Conservation (phyloP, 2,329 filamentous ascomycete species). For the Coniella lustricola region DNA sequence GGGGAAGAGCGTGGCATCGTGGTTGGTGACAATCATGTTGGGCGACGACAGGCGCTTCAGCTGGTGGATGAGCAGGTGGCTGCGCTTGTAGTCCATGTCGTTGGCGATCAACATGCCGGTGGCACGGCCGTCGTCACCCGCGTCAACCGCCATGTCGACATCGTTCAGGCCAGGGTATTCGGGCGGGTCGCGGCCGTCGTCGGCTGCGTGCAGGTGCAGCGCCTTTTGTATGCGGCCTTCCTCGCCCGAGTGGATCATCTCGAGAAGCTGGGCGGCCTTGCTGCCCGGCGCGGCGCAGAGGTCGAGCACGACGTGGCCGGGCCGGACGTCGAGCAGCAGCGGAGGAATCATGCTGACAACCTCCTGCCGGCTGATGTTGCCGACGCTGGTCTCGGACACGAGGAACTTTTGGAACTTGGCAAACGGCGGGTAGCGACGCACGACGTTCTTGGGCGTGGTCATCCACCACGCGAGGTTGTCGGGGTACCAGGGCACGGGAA, state of each 20-base stretch:
- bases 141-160: conserved; percentile 49
- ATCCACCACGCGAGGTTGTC: conserved; percentile 95
- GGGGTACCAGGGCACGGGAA: conserved; percentile 84
- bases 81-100: conserved; percentile 92
- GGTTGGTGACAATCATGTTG: conserved; percentile 94
- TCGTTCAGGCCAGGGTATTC: conserved; percentile 40
- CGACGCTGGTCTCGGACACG: conserved; percentile 92
- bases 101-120: conserved; percentile 93
- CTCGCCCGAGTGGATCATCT: conserved; percentile 89
- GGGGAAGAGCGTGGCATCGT: conserved; percentile 93
- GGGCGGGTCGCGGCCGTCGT: conserved; percentile 49
- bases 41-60: conserved; percentile 95
- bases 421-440: conserved; percentile 90
- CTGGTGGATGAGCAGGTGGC: conserved; percentile 95
- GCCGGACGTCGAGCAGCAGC: conserved; percentile 81
- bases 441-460: conserved; percentile 94
- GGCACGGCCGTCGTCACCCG: conserved; percentile 72
- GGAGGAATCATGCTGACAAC: conserved; percentile 99
- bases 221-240: conserved; percentile 75
- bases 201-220: conserved; percentile 54
- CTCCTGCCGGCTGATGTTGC: conserved; percentile 96
- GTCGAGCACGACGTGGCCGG: conserved; percentile 89
- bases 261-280: conserved; percentile 91
- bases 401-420: conserved; percentile 95
- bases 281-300: conserved; percentile 95